phyloP scores from a whole-genome alignment of 2,329 filamentous ascomycete species.

The Claviceps monticola region DNA sequence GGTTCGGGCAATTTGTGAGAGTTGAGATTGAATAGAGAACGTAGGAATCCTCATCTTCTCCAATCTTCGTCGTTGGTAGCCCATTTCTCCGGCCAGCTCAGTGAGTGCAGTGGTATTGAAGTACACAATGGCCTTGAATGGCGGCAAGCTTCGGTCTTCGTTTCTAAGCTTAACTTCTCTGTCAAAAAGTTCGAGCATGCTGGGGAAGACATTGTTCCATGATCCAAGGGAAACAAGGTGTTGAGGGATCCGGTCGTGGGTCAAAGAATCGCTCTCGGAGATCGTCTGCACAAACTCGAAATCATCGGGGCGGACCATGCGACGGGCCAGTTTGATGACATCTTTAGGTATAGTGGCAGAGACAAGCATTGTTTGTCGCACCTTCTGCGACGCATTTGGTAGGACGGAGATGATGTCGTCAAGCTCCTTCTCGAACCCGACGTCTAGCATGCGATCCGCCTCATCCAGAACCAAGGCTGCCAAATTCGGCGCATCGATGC shows the following conservation, averaged over 20 bases:
- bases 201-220: constrained; percentile 64
- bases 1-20: constrained; percentile 58
- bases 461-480: constrained; percentile 91
- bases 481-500: constrained; percentile 63
- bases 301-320: constrained; percentile 60
- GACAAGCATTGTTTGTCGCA: constrained; percentile 86
- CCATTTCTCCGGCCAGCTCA: constrained; percentile 44
- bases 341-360: constrained; percentile 82
- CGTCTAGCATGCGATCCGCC: constrained; percentile 96
- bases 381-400: constrained; percentile 46
- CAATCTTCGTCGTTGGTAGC: constrained; percentile 25
- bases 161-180: constrained; percentile 34
- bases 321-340: constrained; percentile 65
- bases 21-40: constrained; percentile 63
- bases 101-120: constrained; percentile 68
- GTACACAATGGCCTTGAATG: constrained; percentile 96
- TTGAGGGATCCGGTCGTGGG: constrained; percentile 76
- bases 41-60: constrained; percentile 23
- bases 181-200: constrained; percentile 61
- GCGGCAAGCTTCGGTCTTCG: constrained; percentile 27
- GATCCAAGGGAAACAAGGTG: constrained; percentile 52
- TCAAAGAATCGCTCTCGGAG: constrained; percentile 63
- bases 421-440: constrained; percentile 62
- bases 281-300: constrained; percentile 93
- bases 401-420: constrained; percentile 45